These are phyloP conservation scores for Entamoeba nuttalli DNA, from an alignment of 208 protist genomes.

Conservation along the genomic window DNA sequence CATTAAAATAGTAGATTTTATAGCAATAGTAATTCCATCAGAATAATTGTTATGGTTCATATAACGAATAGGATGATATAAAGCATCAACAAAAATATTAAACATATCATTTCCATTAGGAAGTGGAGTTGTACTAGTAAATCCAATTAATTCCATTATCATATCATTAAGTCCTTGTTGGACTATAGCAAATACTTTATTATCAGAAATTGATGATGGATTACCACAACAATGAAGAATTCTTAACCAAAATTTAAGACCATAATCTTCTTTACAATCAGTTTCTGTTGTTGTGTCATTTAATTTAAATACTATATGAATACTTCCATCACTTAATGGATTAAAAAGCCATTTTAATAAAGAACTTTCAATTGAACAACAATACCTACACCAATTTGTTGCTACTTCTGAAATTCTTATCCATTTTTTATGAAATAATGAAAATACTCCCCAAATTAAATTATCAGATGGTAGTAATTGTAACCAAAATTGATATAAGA, in stretches of 20 bases:
- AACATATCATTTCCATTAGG: neutral
- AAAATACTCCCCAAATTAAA: neutral
- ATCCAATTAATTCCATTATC: neutral
- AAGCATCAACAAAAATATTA: neutral
- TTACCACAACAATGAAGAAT: neutral
- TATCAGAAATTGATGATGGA: neutral
- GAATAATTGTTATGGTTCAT: neutral
- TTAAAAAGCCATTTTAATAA: neutral
- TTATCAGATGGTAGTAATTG: neutral
- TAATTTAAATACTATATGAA: neutral
- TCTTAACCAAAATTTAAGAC: neutral
- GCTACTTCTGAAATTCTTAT: neutral
- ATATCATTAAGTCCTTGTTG: neutral
- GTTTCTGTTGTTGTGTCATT: neutral
- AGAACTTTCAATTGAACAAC: neutral
- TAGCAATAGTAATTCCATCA: neutral
- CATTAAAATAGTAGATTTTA: neutral
- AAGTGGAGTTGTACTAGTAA: neutral
- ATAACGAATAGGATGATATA: neutral
- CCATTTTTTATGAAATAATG: neutral
- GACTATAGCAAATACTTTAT: neutral
- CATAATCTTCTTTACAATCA: neutral
- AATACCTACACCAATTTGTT: neutral
- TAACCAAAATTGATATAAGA: neutral
- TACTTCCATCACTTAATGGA: neutral